These are phyloP conservation scores for Serpula lacrymans DNA, from an alignment of 768 basidiomycete genomes.

Conservation along the genomic window DNA sequence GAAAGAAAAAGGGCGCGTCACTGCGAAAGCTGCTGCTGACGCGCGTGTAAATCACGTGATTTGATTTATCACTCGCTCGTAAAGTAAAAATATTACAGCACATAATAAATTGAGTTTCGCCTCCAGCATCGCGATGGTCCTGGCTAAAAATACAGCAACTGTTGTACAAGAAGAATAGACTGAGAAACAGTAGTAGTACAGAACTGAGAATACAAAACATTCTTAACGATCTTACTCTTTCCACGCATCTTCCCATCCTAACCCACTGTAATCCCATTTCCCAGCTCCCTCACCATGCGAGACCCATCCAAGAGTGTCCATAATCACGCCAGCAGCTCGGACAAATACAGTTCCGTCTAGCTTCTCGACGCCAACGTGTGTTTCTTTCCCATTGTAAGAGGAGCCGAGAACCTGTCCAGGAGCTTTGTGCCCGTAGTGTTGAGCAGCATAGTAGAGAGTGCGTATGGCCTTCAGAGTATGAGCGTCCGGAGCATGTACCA, in stretches of 20 bases:
- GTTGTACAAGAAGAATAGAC: no score
- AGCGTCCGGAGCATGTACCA: slow-evolving; percentile 47
- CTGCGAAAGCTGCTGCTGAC: no score
- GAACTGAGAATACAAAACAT: no score
- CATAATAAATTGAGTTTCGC: no score
- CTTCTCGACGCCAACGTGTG: slow-evolving; percentile 37
- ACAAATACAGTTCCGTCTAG: slow-evolving; percentile 58
- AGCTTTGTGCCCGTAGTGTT: slow-evolving; percentile 41
- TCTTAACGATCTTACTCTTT: slow-evolving; percentile 26
- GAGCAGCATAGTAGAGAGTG: slow-evolving; percentile 44
- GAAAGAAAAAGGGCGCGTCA: no score
- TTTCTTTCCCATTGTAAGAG: slow-evolving; percentile 41
- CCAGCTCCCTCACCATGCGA: slow-evolving; percentile 46
- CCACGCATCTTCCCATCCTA: slow-evolving; percentile 65
- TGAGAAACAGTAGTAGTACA: no score
- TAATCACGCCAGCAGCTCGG: slow-evolving; percentile 52
- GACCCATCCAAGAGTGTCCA: slow-evolving; percentile 57
- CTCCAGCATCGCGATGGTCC: no score
- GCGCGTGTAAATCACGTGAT: no score
- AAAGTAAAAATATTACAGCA: no score
- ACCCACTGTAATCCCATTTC: slow-evolving; percentile 52
- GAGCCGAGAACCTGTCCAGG: slow-evolving; percentile 42
- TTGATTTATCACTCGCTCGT: no score
- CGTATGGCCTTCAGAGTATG: slow-evolving; percentile 51
- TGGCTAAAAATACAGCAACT: no score